phyloP scores from a whole-genome alignment of 441 rosid genomes.

The Euphorbia corollata region DNA sequence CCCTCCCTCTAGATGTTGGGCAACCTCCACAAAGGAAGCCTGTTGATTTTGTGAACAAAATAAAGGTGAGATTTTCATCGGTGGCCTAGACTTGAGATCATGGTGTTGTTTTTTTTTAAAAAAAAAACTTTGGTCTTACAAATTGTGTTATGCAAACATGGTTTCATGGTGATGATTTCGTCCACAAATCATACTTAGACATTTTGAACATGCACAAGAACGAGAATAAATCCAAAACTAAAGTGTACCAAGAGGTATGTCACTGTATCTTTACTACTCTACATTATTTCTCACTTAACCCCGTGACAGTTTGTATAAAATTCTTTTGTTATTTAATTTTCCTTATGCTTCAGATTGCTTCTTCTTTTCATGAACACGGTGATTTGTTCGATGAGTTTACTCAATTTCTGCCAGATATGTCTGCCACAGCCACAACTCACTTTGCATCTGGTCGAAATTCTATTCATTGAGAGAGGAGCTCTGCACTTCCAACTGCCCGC shows the following conservation, averaged over 20 bases:
- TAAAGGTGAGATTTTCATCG: constrained; percentile 56
- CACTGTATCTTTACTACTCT: constrained; percentile 3
- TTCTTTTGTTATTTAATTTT: constrained; percentile 11
- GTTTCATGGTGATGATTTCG: constrained; percentile 88
- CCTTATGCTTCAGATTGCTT: constrained; percentile 57
- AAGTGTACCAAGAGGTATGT: constrained; percentile 84
- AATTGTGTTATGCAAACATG: constrained; percentile 58
- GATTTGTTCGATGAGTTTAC: constrained; percentile 82
- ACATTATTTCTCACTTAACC: constrained; percentile 6
- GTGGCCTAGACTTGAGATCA: constrained; percentile 28
- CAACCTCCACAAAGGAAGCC: constrained; percentile 73
- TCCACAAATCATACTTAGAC: constrained; percentile 85
- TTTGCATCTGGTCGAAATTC: constrained; percentile 49
- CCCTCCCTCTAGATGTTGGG: constrained; percentile 62
- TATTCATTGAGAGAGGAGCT: constrained; percentile 51
- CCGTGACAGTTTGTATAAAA: neutral
- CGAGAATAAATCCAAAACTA: constrained; percentile 73
- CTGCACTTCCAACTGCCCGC: constrained; percentile 53
- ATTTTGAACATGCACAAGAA: constrained; percentile 91
- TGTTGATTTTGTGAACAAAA: constrained; percentile 95
- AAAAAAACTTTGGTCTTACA: constrained; percentile 16
- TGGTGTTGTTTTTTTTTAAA: constrained; percentile 23
- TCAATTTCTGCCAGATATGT: constrained; percentile 83
- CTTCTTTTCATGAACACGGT: constrained; percentile 70
- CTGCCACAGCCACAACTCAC: constrained; percentile 52